Evolutionary conservation across 305 asterid genomes (phyloP), one percentile per base, ranked within the genome.

Genomic region (Fraxinus angustifolia): DNA sequence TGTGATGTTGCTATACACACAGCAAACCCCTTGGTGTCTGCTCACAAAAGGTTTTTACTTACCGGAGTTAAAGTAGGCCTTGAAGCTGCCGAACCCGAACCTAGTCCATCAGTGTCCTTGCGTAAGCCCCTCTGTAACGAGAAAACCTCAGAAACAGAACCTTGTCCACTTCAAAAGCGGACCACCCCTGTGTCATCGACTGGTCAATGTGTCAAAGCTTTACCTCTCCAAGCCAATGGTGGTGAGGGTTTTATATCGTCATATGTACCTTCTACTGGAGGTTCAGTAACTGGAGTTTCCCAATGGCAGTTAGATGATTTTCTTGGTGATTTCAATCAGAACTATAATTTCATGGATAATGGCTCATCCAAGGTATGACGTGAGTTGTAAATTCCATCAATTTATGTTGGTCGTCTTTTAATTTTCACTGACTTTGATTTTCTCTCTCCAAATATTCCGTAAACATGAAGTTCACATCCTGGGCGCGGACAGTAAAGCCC

Each of bases 61-160:
- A 92, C 97, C n/a, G 99, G 98, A 81, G 97, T 96, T 85, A 91
- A 89, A 88, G 95, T 92, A 14, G 97, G 94, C 4, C 96, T 91
- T 48, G 97, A 96, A 81, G 87, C 91, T 65, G 56, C 88, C 0
- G 97, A 89, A 23, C 26, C 88, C 0, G 97, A 89, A 23, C 26
- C 26, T 78, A 90, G 82, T 48, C 84, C 92, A 21, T 82, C 93
- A 5, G 78, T 90, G 8, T 87, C 90, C 12, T 50, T 90, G 0
- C 92, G 83, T 68, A 91, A 78, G 78, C 76, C 90, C 8, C 85
- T 65, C 33, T 81, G 92, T 16, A 45, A 42, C 30, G 92, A 89
- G 80, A 86, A 84, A 76, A 76, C 62, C 58, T 71, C 89, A 4
- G 90, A 82, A 73, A 77, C 84, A 19, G 87, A 85, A 8, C 67